Evolutionary conservation across 2,329 filamentous ascomycete species (phyloP), one percentile per base, ranked within the genome.

Genomic region (Aureobasidium sp.): DNA sequence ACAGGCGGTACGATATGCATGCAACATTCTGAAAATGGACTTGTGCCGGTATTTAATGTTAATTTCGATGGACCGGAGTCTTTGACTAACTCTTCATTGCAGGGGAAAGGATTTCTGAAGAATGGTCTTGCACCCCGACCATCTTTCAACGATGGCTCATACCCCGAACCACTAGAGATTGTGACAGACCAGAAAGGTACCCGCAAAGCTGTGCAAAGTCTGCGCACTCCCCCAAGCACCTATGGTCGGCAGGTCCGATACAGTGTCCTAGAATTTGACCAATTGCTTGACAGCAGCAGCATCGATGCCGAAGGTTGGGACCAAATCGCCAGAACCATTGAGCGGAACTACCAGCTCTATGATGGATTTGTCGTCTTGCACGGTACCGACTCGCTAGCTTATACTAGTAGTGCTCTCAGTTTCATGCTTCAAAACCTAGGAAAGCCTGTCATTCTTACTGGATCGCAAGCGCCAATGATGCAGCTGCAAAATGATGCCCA

Each of bases 351-450:
- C 74, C 86, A 87, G 65, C 81, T 90, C 0, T 97, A 91, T 70
- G 92, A 96, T 72, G 91, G 89, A 22, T 96, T 96, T 70, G 90
- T 96, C 24, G 86, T 96, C 44, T 84, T 96, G 37, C 91, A 96
- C 73, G 91, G 91, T 64, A 96, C 91, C 7, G 91, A 96, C 75
- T 95, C 90, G 48, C 79, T 96, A 57, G 89, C 78, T 2, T 96
- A 96, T 75, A 94, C 91, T 5, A 89, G 89, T 64, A 95, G 91
- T 5, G 92, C 92, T 3, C 80, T 97, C 62, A 94, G 90, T 67
- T 97, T 96, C 77, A 96, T 96, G 90, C 84, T 96, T 72, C 84
- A 89, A 69, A 91, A 95, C 70, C 81, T 97, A 15, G 91, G 91
- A 56, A 97, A 96, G 77, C 90, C 92, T 1, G 90, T 96, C 35